Evolutionary conservation across 1,139 yeast species (phyloP).

Genomic region (Saccharomycopsis hybrid): DNA sequence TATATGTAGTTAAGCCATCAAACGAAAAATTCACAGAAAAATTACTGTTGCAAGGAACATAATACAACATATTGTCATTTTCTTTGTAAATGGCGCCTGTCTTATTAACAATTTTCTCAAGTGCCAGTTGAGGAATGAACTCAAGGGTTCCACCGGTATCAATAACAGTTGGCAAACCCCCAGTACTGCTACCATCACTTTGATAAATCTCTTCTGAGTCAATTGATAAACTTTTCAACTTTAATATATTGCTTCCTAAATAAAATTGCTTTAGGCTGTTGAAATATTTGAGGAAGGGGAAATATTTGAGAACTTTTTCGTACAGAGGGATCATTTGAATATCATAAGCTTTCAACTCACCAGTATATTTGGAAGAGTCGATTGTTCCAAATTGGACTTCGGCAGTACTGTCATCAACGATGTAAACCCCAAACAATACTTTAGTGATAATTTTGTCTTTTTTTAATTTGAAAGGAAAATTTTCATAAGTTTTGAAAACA

Average conservation of each 20-base stretch:
- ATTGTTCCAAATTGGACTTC: constrained; percentile 49
- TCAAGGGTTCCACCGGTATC: constrained; percentile 4
- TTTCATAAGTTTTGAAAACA: constrained; percentile 4
- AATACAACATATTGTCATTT: not conserved
- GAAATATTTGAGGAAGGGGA: not conserved
- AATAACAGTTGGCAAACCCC: not conserved
- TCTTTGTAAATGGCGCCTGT: not conserved
- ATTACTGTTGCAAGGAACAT: constrained; percentile 7
- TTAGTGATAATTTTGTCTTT: constrained; percentile 1
- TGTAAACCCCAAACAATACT: not conserved
- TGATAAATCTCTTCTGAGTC: not conserved
- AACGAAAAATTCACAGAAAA: no score
- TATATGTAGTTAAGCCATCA: no score
- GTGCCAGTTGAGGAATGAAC: not conserved
- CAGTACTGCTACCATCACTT: not conserved
- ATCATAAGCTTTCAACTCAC: constrained; percentile 31
- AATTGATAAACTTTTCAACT: not conserved
- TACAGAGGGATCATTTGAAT: constrained; percentile 29
- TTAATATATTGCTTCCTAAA: not conserved
- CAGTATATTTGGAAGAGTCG: constrained; percentile 46
- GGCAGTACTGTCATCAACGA: not conserved
- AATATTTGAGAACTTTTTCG: not conserved
- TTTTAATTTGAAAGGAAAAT: not conserved
- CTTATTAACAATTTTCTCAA: not conserved
- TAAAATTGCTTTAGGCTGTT: not conserved